Percentiles rank a stretch among this genome's conserved stretches.
phyloP scores from a whole-genome alignment of 495 filamentous ascomycete species.

The Lepidopterella palustris region DNA sequence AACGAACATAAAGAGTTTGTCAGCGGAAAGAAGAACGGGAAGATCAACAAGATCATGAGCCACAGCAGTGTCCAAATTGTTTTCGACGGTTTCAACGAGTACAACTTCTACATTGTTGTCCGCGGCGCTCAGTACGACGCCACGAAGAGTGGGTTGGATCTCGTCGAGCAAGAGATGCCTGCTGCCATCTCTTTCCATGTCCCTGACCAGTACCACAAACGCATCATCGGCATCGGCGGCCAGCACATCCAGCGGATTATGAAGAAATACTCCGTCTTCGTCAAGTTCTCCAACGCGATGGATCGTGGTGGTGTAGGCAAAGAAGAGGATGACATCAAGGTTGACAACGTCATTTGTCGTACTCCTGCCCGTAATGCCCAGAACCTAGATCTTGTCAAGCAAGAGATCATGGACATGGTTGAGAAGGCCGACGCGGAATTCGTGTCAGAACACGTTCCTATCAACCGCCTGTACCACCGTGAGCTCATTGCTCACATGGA shows the following conservation, averaged over 20 bases:
- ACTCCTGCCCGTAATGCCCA: slow-evolving; percentile 96
- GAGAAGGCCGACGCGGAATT: slow-evolving; percentile 97
- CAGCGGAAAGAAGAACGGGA: slow-evolving; percentile 98
- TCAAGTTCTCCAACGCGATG: slow-evolving; percentile 99
- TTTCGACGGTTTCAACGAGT: slow-evolving; percentile 98
- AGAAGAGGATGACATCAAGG: slow-evolving; percentile 95
- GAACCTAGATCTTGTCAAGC: slow-evolving; percentile 93
- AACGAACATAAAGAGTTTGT: slow-evolving; percentile 99
- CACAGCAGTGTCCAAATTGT: slow-evolving; percentile 98
- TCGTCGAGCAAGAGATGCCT: slow-evolving; percentile 99
- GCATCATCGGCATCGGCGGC: slow-evolving; percentile 96
- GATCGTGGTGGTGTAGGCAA: slow-evolving; percentile 89
- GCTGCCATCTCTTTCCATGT: slow-evolving; percentile 99
- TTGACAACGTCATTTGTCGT: slow-evolving; percentile 98
- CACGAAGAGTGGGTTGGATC: slow-evolving; percentile 79
- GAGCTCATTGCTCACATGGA: slow-evolving; percentile 79
- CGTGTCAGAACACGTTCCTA: slow-evolving; percentile 81
- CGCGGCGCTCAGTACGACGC: slow-evolving; percentile 85
- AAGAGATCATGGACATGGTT: slow-evolving; percentile 99
- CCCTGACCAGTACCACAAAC: slow-evolving; percentile 99
- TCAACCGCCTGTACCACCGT: slow-evolving; percentile 92
- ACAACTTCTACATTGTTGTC: slow-evolving; percentile 99
- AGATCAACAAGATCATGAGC: slow-evolving; percentile 99
- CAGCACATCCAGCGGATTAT: slow-evolving; percentile 99
- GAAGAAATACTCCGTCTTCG: slow-evolving; percentile 99